phyloP scores from a whole-genome alignment of 495 filamentous ascomycete species.

The Penicillium silybi region DNA sequence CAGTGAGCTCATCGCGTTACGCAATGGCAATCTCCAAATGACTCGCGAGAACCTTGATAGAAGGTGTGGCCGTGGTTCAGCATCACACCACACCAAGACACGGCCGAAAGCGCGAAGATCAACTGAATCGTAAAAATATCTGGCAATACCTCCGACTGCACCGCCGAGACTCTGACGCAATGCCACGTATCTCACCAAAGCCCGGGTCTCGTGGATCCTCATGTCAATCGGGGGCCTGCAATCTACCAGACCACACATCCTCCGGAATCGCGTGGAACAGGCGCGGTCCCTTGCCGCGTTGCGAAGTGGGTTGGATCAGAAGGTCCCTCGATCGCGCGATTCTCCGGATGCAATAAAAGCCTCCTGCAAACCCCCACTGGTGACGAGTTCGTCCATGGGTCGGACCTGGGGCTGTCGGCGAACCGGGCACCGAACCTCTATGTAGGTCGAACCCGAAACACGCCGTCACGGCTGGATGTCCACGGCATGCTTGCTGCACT shows the following conservation, averaged over 20 bases:
- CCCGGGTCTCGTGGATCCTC: not conserved
- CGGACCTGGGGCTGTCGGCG: no score
- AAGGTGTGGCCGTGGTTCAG: not conserved
- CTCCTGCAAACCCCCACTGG: not conserved
- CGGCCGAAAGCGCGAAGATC: not conserved
- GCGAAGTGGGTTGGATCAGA: not conserved
- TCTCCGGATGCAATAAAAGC: constrained; percentile 8
- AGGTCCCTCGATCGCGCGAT: not conserved
- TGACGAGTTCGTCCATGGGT: not conserved
- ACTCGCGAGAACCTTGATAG: not conserved
- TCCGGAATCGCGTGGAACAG: not conserved
- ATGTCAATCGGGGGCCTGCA: constrained; percentile 8
- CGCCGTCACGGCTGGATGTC: not conserved
- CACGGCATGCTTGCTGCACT: no score
- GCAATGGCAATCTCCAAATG: not conserved
- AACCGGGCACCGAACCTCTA: no score
- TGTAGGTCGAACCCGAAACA: not conserved
- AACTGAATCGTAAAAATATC: not conserved
- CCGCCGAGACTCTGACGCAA: not conserved
- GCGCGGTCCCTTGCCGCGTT: not conserved
- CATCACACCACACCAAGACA: not conserved
- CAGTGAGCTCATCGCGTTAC: not conserved
- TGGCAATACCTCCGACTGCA: not conserved
- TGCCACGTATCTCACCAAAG: not conserved
- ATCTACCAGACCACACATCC: not conserved